Evolutionary conservation across 2,329 filamentous ascomycete species (phyloP).

Genomic region (Alternaria rosae): DNA sequence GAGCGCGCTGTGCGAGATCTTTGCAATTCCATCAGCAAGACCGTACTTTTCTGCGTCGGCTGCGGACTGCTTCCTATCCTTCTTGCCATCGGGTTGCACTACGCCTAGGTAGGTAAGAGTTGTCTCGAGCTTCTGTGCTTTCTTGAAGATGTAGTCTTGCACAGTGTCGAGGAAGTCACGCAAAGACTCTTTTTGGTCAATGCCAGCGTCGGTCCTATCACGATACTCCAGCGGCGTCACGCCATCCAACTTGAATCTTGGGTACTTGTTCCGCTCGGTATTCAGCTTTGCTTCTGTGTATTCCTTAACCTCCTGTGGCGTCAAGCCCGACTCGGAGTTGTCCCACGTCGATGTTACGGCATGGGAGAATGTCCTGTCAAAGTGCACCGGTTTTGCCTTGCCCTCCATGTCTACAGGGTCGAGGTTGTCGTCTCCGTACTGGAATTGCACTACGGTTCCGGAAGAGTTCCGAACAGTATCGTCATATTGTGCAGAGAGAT

Average conservation of each 20-base stretch:
- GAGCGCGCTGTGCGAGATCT: slow-evolving; percentile 79
- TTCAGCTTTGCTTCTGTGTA: slow-evolving; percentile 74
- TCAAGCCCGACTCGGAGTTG: slow-evolving; percentile 75
- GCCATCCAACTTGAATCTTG: slow-evolving; percentile 42
- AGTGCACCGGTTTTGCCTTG: slow-evolving; percentile 88
- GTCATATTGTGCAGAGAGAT: slow-evolving; percentile 92
- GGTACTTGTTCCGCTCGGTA: slow-evolving; percentile 67
- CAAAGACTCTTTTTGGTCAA: slow-evolving; percentile 71
- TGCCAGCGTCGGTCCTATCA: slow-evolving; percentile 69
- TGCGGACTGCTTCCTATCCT: slow-evolving; percentile 15
- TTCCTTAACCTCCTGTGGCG: slow-evolving; percentile 74
- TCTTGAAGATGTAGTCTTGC: slow-evolving; percentile 71
- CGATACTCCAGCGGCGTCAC: slow-evolving; percentile 68
- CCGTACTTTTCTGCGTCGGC: slow-evolving; percentile 49
- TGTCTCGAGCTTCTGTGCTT: slow-evolving; percentile 67
- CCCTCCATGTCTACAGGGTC: slow-evolving; percentile 99
- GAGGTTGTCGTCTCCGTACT: slow-evolving; percentile 93
- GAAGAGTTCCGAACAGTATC: slow-evolving; percentile 92
- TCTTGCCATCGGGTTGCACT: slow-evolving; percentile 18
- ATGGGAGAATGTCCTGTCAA: slow-evolving; percentile 89
- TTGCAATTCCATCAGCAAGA: slow-evolving; percentile 74
- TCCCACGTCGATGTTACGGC: slow-evolving; percentile 77
- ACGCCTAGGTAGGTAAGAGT: slow-evolving; percentile 41
- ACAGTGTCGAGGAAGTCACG: slow-evolving; percentile 83
- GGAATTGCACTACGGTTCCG: slow-evolving; percentile 91